phyloP scores from a whole-genome alignment of 2,329 filamentous ascomycete genomes.

The Verticillium alfalfae region DNA sequence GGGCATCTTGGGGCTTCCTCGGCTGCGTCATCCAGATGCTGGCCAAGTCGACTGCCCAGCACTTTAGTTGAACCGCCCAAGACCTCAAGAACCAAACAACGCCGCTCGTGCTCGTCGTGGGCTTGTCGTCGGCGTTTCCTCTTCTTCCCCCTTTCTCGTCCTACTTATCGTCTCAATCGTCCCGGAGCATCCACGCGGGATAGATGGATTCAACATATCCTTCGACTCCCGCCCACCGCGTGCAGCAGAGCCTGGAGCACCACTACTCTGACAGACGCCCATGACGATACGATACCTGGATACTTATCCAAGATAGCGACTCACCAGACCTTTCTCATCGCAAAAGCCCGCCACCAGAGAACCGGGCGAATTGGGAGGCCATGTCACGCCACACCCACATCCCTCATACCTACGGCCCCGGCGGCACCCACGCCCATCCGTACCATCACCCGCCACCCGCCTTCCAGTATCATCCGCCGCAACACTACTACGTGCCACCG shows the following conservation, averaged over 20 bases:
- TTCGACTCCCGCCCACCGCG: background rate
- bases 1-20: background rate
- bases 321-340: background rate
- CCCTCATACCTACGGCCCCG: background rate
- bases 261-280: background rate
- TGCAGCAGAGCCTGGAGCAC: background rate
- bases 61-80: background rate
- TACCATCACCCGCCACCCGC: background rate
- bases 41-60: background rate
- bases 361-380: background rate
- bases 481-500: background rate
- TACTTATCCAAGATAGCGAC: no score
- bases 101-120: background rate
- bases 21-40: background rate
- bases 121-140: background rate
- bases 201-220: background rate
- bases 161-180: background rate
- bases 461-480: conserved; percentile 1
- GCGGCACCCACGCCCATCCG: background rate
- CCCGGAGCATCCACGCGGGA: background rate
- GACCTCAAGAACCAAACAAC: background rate
- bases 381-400: background rate
- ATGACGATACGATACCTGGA: background rate
- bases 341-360: background rate
- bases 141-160: background rate